These are phyloP conservation scores for Scutellaria barbata DNA, from an alignment of 257 asterid genomes.

Conservation along the genomic window DNA sequence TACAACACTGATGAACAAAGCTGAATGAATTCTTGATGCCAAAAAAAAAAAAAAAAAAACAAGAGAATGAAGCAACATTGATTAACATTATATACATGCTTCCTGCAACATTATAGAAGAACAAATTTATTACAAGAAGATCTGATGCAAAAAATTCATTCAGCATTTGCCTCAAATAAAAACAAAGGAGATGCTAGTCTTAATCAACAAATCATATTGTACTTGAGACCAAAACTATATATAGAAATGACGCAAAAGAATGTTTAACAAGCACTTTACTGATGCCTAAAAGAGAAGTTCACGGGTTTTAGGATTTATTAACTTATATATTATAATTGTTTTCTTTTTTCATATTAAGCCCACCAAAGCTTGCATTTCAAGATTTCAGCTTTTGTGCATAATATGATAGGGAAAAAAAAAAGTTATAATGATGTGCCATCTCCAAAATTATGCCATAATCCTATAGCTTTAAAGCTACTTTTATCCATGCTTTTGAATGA, in stretches of 20 bases:
- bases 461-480: neutral
- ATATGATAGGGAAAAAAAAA: slow-evolving; percentile 8
- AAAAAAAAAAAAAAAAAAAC: slow-evolving; percentile 24
- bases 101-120: slow-evolving; percentile 8
- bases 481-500: slow-evolving; percentile 2
- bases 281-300: slow-evolving; percentile 16
- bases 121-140: neutral
- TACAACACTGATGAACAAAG: neutral
- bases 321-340: neutral
- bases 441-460: neutral
- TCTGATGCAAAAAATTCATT: neutral
- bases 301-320: neutral
- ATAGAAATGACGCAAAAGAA: neutral
- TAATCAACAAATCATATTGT: slow-evolving; percentile 10
- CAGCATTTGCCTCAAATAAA: neutral
- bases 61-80: no score
- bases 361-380: neutral
- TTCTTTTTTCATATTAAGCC: neutral
- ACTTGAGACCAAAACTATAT: neutral
- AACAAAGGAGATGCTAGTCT: slow-evolving; percentile 4
- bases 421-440: neutral
- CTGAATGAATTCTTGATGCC: neutral
- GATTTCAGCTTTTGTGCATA: slow-evolving; percentile 16
- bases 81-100: neutral
- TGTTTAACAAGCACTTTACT: neutral